phyloP scores from a whole-genome alignment of 805 yeast genomes.

The Myxozyma nipponensis region DNA sequence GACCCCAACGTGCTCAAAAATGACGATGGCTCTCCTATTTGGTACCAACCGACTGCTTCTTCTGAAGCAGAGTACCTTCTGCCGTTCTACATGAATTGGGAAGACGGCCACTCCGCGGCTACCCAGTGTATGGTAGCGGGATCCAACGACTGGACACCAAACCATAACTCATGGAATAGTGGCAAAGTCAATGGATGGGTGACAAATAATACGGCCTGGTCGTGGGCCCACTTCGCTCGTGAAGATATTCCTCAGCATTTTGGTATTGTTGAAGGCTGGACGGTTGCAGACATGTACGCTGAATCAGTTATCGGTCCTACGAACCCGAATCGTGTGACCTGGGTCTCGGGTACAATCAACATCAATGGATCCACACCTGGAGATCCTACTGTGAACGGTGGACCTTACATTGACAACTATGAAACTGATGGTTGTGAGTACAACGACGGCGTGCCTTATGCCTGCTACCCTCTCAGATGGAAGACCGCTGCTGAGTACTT shows the following conservation, averaged over 20 bases:
- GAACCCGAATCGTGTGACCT: conserved; percentile 30
- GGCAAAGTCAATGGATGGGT: conserved; percentile 32
- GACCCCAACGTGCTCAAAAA: conserved; percentile 29
- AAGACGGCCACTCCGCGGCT: conserved; percentile 23
- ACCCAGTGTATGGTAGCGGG: conserved; percentile 31
- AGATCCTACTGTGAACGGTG: conserved; percentile 25
- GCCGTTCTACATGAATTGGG: conserved; percentile 28
- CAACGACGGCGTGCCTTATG: conserved; percentile 15
- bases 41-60: conserved; percentile 20
- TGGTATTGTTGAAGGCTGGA: conserved; percentile 31
- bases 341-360: conserved; percentile 32
- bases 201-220: conserved; percentile 28
- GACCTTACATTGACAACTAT: conserved; percentile 30
- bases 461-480: conserved; percentile 31
- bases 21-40: conserved; percentile 7
- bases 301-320: conserved; percentile 32
- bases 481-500: conserved; percentile 27
- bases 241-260: conserved; percentile 31
- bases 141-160: conserved; percentile 32
- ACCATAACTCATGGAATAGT: conserved; percentile 31
- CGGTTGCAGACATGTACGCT: conserved; percentile 33
- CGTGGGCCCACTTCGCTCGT: conserved; percentile 30
- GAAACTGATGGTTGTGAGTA: conserved; percentile 9
- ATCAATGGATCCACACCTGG: conserved; percentile 27
- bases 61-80: conserved; percentile 23